Conservation (phyloP, 1,284 basidiomycete genomes). For the Kalmanozyma brasiliensis region DNA sequence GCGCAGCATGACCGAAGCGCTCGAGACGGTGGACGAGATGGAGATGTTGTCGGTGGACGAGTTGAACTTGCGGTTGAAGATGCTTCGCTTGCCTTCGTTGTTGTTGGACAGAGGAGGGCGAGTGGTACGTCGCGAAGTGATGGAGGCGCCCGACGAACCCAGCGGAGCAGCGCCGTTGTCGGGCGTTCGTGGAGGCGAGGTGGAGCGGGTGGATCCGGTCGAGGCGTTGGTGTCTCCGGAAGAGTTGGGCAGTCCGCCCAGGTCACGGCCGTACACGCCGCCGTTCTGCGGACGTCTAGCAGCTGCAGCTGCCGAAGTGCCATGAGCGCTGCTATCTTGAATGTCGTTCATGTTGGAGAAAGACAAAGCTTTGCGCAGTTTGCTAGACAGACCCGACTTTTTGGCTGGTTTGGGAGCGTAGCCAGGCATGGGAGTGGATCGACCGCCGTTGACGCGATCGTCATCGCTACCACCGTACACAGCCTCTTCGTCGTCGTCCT, state of each 20-base stretch:
- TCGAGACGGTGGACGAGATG: slow-evolving; percentile 93
- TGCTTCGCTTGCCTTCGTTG: slow-evolving; percentile 69
- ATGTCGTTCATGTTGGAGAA: slow-evolving; percentile 59
- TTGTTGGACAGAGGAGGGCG: slow-evolving; percentile 57
- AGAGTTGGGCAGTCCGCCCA: slow-evolving; percentile 45
- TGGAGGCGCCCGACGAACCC: slow-evolving; percentile 59
- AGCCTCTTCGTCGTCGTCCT: slow-evolving; percentile 55
- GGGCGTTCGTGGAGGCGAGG: slow-evolving; percentile 58
- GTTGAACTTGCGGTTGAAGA: slow-evolving; percentile 92
- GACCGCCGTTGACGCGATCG: slow-evolving; percentile 48
- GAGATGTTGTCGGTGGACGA: slow-evolving; percentile 97
- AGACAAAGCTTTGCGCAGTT: slow-evolving; percentile 61
- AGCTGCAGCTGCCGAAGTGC: slow-evolving; percentile 13
- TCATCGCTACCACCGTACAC: slow-evolving; percentile 60
- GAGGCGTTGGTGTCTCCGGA: slow-evolving; percentile 59
- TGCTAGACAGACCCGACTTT: slow-evolving; percentile 58
- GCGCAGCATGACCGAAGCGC: slow-evolving; percentile 95
- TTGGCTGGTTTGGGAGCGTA: slow-evolving; percentile 43
- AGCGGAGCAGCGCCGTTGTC: slow-evolving; percentile 52
- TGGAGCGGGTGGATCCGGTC: slow-evolving; percentile 58
- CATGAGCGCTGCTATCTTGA: slow-evolving; percentile 17
- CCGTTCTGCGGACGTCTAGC: slow-evolving; percentile 14
- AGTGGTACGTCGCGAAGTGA: slow-evolving; percentile 55
- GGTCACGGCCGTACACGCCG: slow-evolving; percentile 27
- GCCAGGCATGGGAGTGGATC: slow-evolving; percentile 53